phyloP scores from a whole-genome alignment of 1,139 yeast genomes.

The Candida smagusa region DNA sequence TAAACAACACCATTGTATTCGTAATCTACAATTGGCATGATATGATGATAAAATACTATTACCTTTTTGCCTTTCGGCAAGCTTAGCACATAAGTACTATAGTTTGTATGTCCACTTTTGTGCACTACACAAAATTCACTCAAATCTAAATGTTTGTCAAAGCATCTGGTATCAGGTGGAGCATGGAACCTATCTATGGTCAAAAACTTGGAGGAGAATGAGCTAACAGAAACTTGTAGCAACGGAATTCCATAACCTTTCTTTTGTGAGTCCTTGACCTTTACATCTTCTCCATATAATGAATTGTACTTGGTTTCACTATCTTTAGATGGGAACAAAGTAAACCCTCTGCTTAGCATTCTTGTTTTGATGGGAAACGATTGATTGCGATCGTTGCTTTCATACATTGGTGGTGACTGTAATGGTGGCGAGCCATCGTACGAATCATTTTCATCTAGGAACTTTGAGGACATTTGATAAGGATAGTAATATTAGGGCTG shows the following conservation, averaged over 20 bases:
- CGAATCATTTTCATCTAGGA: too few relatives aligned
- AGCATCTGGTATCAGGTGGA: neutral
- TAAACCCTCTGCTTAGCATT: too few relatives aligned
- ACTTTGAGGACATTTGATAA: too few relatives aligned
- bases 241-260: slow-evolving; percentile 10
- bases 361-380: too few relatives aligned
- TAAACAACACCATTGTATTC: slow-evolving; percentile 7
- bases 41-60: slow-evolving; percentile 7
- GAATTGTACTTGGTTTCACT: too few relatives aligned
- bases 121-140: slow-evolving; percentile 6
- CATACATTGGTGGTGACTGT: too few relatives aligned
- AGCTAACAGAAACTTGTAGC: slow-evolving; percentile 1
- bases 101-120: slow-evolving; percentile 5
- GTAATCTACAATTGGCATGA: slow-evolving; percentile 8
- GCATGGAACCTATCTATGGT: slow-evolving; percentile 2
- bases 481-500: too few relatives aligned
- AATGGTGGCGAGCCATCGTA: too few relatives aligned
- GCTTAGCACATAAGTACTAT: slow-evolving; percentile 5
- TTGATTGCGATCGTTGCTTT: too few relatives aligned
- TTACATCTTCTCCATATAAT: neutral
- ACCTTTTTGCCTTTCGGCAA: slow-evolving; percentile 4
- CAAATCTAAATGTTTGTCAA: slow-evolving; percentile 5
- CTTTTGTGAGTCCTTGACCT: slow-evolving; percentile 1
- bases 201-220: slow-evolving; percentile 5
- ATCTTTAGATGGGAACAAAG: too few relatives aligned